Base-by-base conservation (phyloP, 495 filamentous ascomycete species). In the Poronia punctata region DNA sequence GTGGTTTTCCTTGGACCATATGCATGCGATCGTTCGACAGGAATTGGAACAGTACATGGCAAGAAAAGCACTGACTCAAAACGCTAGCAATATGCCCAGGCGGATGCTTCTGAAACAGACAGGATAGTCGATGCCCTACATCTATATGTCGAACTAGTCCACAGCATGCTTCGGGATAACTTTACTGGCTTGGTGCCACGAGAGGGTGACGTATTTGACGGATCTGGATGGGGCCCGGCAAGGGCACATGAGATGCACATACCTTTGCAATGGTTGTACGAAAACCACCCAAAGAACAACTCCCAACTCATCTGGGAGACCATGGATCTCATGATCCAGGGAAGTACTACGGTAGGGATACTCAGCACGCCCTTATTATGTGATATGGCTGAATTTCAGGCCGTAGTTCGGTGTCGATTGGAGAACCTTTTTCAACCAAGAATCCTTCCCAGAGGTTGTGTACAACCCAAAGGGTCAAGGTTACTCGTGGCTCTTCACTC, bases 251-350 rank as follows among this genome's bases (percentile, higher is more conserved):
- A 78, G 48, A 74, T 75, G 68, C 52, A 54, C 22, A 43, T 61
- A 57, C 15, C 57, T 69, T 48, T 72, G 66, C 56, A 79, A 52
- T 80, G 77, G 77, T 59, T 81, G 18, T 67, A 75, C 40, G 73
- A 76, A 43, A 48, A 72, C 5, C 33, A 60, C 18, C 56, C 56
- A 3, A 41, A 46, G 35, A 54, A 60, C 7, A 60, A 57, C 12
- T 54, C 53, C 2, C 40, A 49, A 3, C 16, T 59, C 8, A 59
- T 59, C 15, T 59, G 56, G 56, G 53, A 59, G 32, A 59, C 56
- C 15, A 56, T 59, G 56, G 48, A 59, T 9, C 56, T 59, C 16
- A 59, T 59, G 52, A 57, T 60, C 11, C 45, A 59, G 29, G 56
- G 56, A 15, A 51, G 49, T 27, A 49, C 42, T 2, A 23, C 26